phyloP scores from a whole-genome alignment of 163 green algal species.

The Chlamydomonas reinhardtii region DNA sequence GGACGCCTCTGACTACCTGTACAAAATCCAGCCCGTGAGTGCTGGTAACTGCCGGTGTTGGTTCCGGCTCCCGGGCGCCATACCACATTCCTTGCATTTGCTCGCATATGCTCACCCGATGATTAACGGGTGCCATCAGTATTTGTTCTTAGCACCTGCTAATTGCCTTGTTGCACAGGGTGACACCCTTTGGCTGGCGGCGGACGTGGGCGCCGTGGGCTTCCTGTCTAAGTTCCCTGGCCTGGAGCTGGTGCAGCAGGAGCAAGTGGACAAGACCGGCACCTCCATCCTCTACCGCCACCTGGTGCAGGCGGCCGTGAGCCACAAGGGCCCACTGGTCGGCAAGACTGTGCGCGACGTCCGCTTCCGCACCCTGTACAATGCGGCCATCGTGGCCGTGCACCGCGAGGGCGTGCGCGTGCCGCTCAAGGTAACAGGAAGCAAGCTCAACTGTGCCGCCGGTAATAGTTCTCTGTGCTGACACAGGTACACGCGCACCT shows the following conservation, averaged over 20 bases:
- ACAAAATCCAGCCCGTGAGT: slow-evolving; percentile 45
- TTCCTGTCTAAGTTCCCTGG: slow-evolving; percentile 80
- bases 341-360: slow-evolving; percentile 71
- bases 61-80: too few relatives aligned
- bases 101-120: neutral
- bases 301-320: slow-evolving; percentile 76
- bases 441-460: too few relatives aligned
- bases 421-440: slow-evolving; percentile 48
- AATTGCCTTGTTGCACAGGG: too few relatives aligned
- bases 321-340: slow-evolving; percentile 61
- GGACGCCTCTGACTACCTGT: slow-evolving; percentile 53
- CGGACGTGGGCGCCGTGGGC: slow-evolving; percentile 61
- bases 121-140: too few relatives aligned
- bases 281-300: slow-evolving; percentile 68
- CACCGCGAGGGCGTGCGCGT: slow-evolving; percentile 71
- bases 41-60: too few relatives aligned
- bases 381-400: slow-evolving; percentile 85
- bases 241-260: slow-evolving; percentile 66
- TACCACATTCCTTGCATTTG: too few relatives aligned
- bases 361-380: slow-evolving; percentile 80
- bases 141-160: too few relatives aligned
- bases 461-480: too few relatives aligned
- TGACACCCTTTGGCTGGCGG: slow-evolving; percentile 75
- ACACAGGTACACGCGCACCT: too few relatives aligned
- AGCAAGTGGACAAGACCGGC: slow-evolving; percentile 76